Conservation (phyloP, 2,329 filamentous ascomycete species). For the Truncatella angustata region DNA sequence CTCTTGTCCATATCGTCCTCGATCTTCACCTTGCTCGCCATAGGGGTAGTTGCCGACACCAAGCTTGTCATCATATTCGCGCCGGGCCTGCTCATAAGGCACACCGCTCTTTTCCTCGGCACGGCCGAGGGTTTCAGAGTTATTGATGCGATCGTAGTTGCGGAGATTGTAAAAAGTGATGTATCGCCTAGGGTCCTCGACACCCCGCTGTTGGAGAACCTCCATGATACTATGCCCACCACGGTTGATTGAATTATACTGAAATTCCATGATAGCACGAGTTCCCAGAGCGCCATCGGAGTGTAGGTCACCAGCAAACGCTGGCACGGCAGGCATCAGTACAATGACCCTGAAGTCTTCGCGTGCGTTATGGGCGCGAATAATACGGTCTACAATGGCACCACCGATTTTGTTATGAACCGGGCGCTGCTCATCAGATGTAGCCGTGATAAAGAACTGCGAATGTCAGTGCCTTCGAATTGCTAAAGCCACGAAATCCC, state of each 20-base stretch:
- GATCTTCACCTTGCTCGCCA: slow-evolving; percentile 23
- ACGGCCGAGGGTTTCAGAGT: slow-evolving; percentile 56
- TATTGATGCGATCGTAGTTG: slow-evolving; percentile 82
- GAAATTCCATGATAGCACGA: slow-evolving; percentile 80
- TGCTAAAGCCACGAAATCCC: too few relatives aligned
- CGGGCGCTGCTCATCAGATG: slow-evolving; percentile 65
- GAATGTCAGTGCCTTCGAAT: slow-evolving; percentile 6
- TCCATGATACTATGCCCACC: slow-evolving; percentile 79
- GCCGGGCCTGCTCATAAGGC: slow-evolving; percentile 63
- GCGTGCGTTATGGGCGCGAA: slow-evolving; percentile 64
- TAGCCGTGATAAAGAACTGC: slow-evolving; percentile 85
- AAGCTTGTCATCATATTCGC: slow-evolving; percentile 50
- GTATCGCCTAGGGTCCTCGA: slow-evolving; percentile 67
- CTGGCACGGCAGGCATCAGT: slow-evolving; percentile 76
- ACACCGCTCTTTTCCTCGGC: slow-evolving; percentile 65
- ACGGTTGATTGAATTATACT: slow-evolving; percentile 77
- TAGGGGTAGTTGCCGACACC: slow-evolving; percentile 30
- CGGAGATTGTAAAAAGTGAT: slow-evolving; percentile 84
- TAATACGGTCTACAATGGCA: slow-evolving; percentile 74
- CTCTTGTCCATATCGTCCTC: slow-evolving; percentile 15
- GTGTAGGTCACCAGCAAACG: slow-evolving; percentile 77
- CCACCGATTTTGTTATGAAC: slow-evolving; percentile 76
- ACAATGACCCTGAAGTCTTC: slow-evolving; percentile 74
- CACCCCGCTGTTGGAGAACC: slow-evolving; percentile 60
- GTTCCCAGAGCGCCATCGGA: slow-evolving; percentile 72